Evolutionary conservation across 805 yeast species (phyloP).

Genomic region (Metschnikowia sp.): DNA sequence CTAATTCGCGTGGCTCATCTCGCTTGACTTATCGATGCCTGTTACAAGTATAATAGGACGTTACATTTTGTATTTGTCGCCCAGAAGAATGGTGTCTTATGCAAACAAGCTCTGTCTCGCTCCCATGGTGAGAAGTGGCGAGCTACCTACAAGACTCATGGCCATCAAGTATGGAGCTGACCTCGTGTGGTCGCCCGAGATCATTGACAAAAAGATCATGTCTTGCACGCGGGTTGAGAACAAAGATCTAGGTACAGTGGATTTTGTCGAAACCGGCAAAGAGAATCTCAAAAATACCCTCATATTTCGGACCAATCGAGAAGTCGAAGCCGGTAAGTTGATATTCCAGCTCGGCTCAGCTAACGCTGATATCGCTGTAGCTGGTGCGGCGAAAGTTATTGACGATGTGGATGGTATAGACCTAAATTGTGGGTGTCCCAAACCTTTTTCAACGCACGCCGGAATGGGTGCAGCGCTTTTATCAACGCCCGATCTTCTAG

Average conservation of each 20-base stretch:
- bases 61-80: not conserved
- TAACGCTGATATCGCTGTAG: slow-evolving; percentile 76
- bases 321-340: slow-evolving; percentile 57
- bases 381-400: slow-evolving; percentile 80
- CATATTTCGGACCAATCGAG: slow-evolving; percentile 71
- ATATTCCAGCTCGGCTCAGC: slow-evolving; percentile 93
- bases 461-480: slow-evolving; percentile 98
- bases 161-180: slow-evolving; percentile 87
- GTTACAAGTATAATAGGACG: not conserved
- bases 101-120: slow-evolving; percentile 82
- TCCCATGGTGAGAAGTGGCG: slow-evolving; percentile 97
- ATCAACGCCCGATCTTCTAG: slow-evolving; percentile 74
- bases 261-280: slow-evolving; percentile 40
- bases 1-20: not conserved
- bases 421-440: slow-evolving; percentile 95
- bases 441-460: slow-evolving; percentile 87
- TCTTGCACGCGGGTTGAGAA: slow-evolving; percentile 67
- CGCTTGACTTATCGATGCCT: not conserved
- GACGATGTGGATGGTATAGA: slow-evolving; percentile 90
- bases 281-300: slow-evolving; percentile 38
- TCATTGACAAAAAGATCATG: slow-evolving; percentile 79
- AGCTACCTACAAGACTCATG: slow-evolving; percentile 81
- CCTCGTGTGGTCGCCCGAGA: slow-evolving; percentile 92
- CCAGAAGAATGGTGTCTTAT: slow-evolving; percentile 53
- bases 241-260: slow-evolving; percentile 53